phyloP scores from a whole-genome alignment of 164 flowering plant genomes.

The Vitis rotundifolia region DNA sequence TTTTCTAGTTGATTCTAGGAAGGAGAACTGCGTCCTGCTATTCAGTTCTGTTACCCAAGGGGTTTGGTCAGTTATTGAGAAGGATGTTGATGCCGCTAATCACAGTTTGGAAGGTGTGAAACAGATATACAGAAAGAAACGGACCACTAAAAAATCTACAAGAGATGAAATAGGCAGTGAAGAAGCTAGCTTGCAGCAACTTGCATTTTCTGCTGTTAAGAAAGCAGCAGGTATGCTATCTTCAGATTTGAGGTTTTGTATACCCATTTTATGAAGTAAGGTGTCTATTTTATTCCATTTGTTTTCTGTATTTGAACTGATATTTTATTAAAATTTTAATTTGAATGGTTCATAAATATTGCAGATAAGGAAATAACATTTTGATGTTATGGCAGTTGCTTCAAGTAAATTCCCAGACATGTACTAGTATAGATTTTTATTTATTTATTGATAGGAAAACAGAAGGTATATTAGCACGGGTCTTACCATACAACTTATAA shows the following conservation, averaged over 20 bases:
- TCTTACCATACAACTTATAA: too few relatives aligned
- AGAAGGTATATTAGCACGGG: too few relatives aligned
- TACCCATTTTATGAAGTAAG: too few relatives aligned
- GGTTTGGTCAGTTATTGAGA: slow-evolving; percentile 80
- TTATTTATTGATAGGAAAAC: too few relatives aligned
- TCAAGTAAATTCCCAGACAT: too few relatives aligned
- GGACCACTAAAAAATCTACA: slow-evolving; percentile 21
- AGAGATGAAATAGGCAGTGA: slow-evolving; percentile 21
- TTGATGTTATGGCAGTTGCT: too few relatives aligned
- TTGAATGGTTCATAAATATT: too few relatives aligned
- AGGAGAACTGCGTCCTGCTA: slow-evolving; percentile 62
- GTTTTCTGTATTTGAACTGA: too few relatives aligned
- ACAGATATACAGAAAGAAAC: slow-evolving; percentile 27
- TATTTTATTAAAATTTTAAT: too few relatives aligned
- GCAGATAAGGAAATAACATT: too few relatives aligned
- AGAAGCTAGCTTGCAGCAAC: slow-evolving; percentile 33
- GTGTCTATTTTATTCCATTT: too few relatives aligned
- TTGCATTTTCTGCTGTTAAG: slow-evolving; percentile 67
- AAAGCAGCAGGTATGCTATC: slow-evolving; percentile 54
- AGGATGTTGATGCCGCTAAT: slow-evolving; percentile 27
- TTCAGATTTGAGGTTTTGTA: not conserved
- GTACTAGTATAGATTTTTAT: too few relatives aligned
- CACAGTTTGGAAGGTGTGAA: slow-evolving; percentile 19
- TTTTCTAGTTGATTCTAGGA: slow-evolving; percentile 56
- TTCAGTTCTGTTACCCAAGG: slow-evolving; percentile 53